Base-by-base conservation (phyloP, 202 grass and related monocot genomes). In the Setaria italica region DNA sequence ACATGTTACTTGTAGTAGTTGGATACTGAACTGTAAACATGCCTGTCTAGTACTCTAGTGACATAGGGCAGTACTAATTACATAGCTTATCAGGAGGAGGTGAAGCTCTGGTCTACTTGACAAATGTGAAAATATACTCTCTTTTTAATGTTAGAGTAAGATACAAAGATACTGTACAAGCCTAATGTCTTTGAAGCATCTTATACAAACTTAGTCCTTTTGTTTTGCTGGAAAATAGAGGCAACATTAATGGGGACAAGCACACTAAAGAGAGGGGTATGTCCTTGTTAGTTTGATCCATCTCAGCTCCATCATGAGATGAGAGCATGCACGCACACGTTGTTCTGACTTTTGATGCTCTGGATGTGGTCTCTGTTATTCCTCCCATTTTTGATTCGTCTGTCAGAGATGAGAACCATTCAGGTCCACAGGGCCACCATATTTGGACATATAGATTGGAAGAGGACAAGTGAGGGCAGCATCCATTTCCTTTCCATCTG, bases 291-390 rank as follows among this genome's bases (percentile, higher is more conserved):
- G 54, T 51, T 21, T 25, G 56, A 59, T 72, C 55, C 76, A 72
- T 63, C 42, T 72, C 56, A 72, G 77, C 70, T 80, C 35, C 68
- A 74, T 86, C 80, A 70, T 50, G 50, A 73, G 62, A 75, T 7
- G 11, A 63, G 30, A 33, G 29, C 60, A 63, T 63, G 50, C 39
- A 47, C 55, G 58, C 19, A 43, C 73, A 70, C 74, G 48, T 9
- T 78, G 7, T 17, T 59, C 41, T 67, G 78, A 81, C 29, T 62
- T 82, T 37, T 70, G 53, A 35, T 68, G 70, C 12, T 67, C 62
- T 46, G 12, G 17, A 45, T 71, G 11, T 83, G 64, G 64, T 55
- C 53, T 77, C 34, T 25, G 3, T 17, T n/a, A 65, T 87, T 69
- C 59, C 41, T 75, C 47, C 45, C 20, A 50, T 58, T 49, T 41